Percentiles rank a stretch among this genome's conserved stretches.
phyloP scores from a whole-genome alignment of 176 grass and related monocot species.

The Oryza glaberrima region DNA sequence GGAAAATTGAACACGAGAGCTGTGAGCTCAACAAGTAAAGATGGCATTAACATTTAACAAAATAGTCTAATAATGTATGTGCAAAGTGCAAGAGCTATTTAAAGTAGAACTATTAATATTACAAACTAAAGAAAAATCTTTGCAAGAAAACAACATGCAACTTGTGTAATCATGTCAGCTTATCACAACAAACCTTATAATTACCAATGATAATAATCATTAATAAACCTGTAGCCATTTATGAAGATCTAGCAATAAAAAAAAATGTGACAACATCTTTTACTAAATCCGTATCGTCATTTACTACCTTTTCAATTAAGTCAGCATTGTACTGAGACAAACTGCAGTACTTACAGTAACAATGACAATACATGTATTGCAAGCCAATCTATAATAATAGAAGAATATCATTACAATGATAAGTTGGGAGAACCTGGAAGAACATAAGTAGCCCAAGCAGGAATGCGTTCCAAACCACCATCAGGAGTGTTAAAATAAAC shows the following conservation, averaged over 20 bases:
- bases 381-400: constrained; percentile 7
- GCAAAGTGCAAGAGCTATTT: constrained; percentile 6
- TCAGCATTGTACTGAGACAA: background rate
- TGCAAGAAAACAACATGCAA: constrained; percentile 2
- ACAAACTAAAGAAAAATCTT: background rate
- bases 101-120: background rate
- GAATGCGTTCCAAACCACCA: constrained; percentile 84
- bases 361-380: too few relatives aligned
- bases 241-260: background rate
- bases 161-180: constrained; percentile 4
- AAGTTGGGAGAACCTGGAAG: constrained; percentile 67
- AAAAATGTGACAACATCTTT: background rate
- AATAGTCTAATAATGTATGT: constrained; percentile 14
- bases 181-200: background rate
- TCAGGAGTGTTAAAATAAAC: constrained; percentile 99
- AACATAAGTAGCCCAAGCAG: constrained; percentile 97
- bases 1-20: constrained; percentile 19
- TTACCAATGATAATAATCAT: background rate
- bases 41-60: constrained; percentile 33
- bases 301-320: too few relatives aligned
- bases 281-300: background rate
- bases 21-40: constrained; percentile 22
- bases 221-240: constrained; percentile 5
- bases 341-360: background rate
- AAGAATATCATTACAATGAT: constrained; percentile 27